Evolutionary conservation across 768 basidiomycete genomes (phyloP), one percentile per base, ranked within the genome.

Genomic region (Lentinula sp.): DNA sequence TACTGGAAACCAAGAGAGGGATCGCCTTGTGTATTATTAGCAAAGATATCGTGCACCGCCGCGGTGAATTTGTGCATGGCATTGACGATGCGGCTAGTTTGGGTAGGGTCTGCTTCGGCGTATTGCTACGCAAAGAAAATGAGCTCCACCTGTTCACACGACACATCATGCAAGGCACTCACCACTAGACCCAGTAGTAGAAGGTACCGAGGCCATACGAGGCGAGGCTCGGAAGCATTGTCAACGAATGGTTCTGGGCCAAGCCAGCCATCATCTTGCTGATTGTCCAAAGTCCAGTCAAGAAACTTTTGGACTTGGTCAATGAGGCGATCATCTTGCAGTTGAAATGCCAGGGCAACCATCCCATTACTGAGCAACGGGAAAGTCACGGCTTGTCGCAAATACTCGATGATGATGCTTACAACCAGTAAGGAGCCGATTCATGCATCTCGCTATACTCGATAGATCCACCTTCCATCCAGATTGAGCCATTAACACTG

Each of bases 391-490:
- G 23, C 28, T n/a, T 28, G 10, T 33, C 23, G 6, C 28, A 51
- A 48, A 43, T 37, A 20, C 3, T 16, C n/a, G n/a, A 6, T 5
- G 35, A 61, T 3, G 23, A 3, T 49, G 73, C 77, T 61, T 66
- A 78, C 77, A 78, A 78, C 76, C 76, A 79, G 58, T 77, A 77
- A 7, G 76, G 75, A 12, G 74, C 75, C 35, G 74, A 67, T 61
- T 79, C 77, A 53, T 79, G 76, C 76, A 79, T 79, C 9, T 74
- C 72, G 16, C 76, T 76, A 58, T 79, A 79, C 60, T 79, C 77
- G 28, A 77, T 72, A 0, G 73, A 75, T 18, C 77, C 76, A 3
- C 74, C 74, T 64, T 72, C 67, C 9, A 77, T 72, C 76, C 77
- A 77, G 56, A 79, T 79, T 2, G 77, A 79, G 4, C 76, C 75